Evolutionary conservation across 2,329 filamentous ascomycete genomes (phyloP), one percentile per base, ranked within the genome.

Genomic region (Curvularia lunata): DNA sequence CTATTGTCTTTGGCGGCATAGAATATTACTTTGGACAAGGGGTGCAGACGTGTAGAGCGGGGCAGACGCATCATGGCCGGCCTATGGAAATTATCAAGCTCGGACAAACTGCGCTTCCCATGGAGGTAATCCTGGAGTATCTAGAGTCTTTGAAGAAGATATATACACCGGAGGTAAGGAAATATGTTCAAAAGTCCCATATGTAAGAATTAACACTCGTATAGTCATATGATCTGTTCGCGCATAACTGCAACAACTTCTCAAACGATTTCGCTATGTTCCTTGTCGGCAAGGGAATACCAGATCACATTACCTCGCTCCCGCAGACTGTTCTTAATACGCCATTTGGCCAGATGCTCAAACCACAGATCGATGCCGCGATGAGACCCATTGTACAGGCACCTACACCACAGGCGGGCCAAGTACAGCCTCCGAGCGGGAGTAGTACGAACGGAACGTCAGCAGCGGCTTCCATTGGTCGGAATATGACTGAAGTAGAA

Each of bases 171-270:
- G 88, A 92, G 80, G 90, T 89, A 69, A 13, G 72, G 57, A 40
- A 13, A 4, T 28, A 18, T 30, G 2, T 3, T 2, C 10, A 40
- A 40, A 4, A 1, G 37, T 13, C 9, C 0, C 34, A 5, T 13
- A 5, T n/a, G 2, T 13, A 10, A 45, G 18, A 2, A 6, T 19
- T 52, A 21, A 48, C 45, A 61, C 86, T 12, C 0, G 5, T 12
- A 1, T 18, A 62, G 60, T 52, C 57, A 0, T 62, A 62, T 34
- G 60, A 62, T 47, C 32, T 63, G 0, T 97, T 91, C 80, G 68
- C 85, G 27, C 92, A 97, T 77, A 99, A 99, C 74, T 98, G 94
- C 81, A 99, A 98, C 80, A 97, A 97, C 77, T 99, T 98, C 77
- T 91, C 91, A 3, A 94, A 98, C 71, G 92, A 97, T 60, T 88